Conservation (phyloP, 352 stramenopile genomes). For the Saprolegnia parasitica region DNA sequence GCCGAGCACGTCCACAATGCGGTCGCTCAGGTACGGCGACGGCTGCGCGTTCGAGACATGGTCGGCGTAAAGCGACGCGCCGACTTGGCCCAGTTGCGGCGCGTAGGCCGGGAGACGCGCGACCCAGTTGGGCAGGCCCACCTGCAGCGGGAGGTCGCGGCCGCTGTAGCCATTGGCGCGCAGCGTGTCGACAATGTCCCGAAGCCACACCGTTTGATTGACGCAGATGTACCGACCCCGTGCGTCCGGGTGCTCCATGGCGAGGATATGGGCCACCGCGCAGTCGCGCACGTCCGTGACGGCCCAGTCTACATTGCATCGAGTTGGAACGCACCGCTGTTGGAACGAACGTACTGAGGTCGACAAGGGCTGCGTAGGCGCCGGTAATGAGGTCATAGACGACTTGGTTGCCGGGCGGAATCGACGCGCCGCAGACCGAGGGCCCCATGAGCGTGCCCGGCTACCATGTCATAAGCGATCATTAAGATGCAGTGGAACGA, state of each 20-base stretch:
- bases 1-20: slow-evolving; percentile 75
- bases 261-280: slow-evolving; percentile 25
- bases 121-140: slow-evolving; percentile 30
- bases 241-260: slow-evolving; percentile 22
- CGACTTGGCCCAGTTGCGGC: slow-evolving; percentile 27
- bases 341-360: slow-evolving; percentile 30
- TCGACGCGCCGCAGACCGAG: slow-evolving; percentile 13
- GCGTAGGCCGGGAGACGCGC: slow-evolving; percentile 26
- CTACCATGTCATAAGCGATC: too few relatives aligned
- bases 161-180: slow-evolving; percentile 28
- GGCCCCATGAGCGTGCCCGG: slow-evolving; percentile 29
- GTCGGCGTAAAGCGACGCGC: slow-evolving; percentile 21
- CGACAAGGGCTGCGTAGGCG: slow-evolving; percentile 24
- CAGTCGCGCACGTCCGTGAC: slow-evolving; percentile 30
- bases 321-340: slow-evolving; percentile 18
- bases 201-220: slow-evolving; percentile 25
- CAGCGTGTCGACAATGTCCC: slow-evolving; percentile 29
- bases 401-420: slow-evolving; percentile 29
- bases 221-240: slow-evolving; percentile 29
- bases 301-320: slow-evolving; percentile 27
- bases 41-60: slow-evolving; percentile 49
- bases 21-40: slow-evolving; percentile 81
- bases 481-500: too few relatives aligned
- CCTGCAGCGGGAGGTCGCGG: slow-evolving; percentile 27
- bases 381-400: slow-evolving; percentile 29